Evolutionary conservation across 805 yeast genomes (phyloP).

Genomic region (Candida parachauliodes): DNA sequence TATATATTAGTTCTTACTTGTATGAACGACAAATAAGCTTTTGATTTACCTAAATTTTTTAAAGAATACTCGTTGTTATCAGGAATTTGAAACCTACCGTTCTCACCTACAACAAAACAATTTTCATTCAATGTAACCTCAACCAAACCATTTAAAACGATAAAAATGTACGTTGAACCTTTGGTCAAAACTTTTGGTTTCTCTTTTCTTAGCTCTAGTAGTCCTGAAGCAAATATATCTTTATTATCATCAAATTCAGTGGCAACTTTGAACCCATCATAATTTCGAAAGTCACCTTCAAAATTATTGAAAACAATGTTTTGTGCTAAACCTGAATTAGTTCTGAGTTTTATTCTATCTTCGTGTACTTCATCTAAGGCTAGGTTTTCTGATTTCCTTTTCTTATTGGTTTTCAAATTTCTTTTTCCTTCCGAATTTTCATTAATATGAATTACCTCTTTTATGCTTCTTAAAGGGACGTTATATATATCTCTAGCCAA

Average conservation of each 20-base stretch:
- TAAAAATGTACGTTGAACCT: conserved; percentile 68
- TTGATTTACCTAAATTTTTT: conserved; percentile 54
- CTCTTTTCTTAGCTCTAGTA: conserved; percentile 59
- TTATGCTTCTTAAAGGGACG: conserved; percentile 53
- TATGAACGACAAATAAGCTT: conserved; percentile 69
- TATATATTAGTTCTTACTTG: conserved; percentile 34
- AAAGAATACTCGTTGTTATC: conserved; percentile 71
- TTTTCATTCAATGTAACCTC: conserved; percentile 63
- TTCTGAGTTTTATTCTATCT: conserved; percentile 8
- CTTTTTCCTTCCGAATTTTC: conserved; percentile 16
- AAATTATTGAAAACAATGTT: conserved; percentile 64
- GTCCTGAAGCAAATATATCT: conserved; percentile 69
- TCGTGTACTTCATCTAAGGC: not conserved
- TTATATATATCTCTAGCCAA: conserved; percentile 24
- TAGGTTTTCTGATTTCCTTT: not conserved
- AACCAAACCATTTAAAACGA: conserved; percentile 65
- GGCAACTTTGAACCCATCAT: conserved; percentile 55
- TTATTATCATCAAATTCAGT: conserved; percentile 61
- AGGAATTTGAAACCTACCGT: conserved; percentile 81
- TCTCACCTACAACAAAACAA: conserved; percentile 58
- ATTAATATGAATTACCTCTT: conserved; percentile 53
- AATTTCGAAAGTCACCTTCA: conserved; percentile 36
- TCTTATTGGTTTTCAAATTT: not conserved
- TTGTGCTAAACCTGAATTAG: conserved; percentile 18
- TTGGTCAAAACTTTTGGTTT: conserved; percentile 62